A percentile compares a stretch with the other conserved stretches of the same genome.
phyloP scores from a whole-genome alignment of 2,329 filamentous ascomycete genomes.

The Aspergillus quadrilineatus region DNA sequence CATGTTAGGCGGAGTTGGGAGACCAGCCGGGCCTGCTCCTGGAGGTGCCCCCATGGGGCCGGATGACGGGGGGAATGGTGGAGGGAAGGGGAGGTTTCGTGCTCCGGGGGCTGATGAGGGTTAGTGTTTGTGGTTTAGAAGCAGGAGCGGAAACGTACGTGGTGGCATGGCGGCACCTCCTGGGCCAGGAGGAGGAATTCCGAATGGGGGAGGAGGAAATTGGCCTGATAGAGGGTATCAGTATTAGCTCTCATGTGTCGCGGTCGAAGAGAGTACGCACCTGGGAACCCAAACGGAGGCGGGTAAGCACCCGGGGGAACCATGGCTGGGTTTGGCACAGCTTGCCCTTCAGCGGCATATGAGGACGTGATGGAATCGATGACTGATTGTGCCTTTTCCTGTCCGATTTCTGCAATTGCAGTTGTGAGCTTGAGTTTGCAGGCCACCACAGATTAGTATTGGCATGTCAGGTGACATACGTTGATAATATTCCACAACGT shows the following conservation, averaged over 20 bases:
- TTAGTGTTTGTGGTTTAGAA: background rate
- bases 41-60: slow-evolving; percentile 36
- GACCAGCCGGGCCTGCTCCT: slow-evolving; percentile 23
- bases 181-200: slow-evolving; percentile 47
- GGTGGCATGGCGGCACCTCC: slow-evolving; percentile 46
- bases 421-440: background rate
- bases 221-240: slow-evolving; percentile 33
- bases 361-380: slow-evolving; percentile 97
- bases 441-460: background rate
- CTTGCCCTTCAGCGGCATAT: slow-evolving; percentile 91
- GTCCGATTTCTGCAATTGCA: slow-evolving; percentile 73
- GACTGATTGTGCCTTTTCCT: slow-evolving; percentile 96
- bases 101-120: slow-evolving; percentile 51
- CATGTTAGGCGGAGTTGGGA: slow-evolving; percentile 40
- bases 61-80: slow-evolving; percentile 38
- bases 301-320: slow-evolving; percentile 53
- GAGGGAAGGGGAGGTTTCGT: slow-evolving; percentile 55
- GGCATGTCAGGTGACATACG: slow-evolving; percentile 52
- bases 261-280: slow-evolving; percentile 36
- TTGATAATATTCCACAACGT: slow-evolving; percentile 98
- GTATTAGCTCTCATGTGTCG: background rate
- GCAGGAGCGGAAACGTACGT: slow-evolving; percentile 49
- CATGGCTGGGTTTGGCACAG: slow-evolving; percentile 81
- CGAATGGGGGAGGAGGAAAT: slow-evolving; percentile 60
- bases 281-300: slow-evolving; percentile 64